A percentile compares a stretch with the other conserved stretches of the same genome.
These are phyloP conservation scores for Linanthus parryae DNA, from an alignment of 148 eudicot genomes.

Conservation along the genomic window DNA sequence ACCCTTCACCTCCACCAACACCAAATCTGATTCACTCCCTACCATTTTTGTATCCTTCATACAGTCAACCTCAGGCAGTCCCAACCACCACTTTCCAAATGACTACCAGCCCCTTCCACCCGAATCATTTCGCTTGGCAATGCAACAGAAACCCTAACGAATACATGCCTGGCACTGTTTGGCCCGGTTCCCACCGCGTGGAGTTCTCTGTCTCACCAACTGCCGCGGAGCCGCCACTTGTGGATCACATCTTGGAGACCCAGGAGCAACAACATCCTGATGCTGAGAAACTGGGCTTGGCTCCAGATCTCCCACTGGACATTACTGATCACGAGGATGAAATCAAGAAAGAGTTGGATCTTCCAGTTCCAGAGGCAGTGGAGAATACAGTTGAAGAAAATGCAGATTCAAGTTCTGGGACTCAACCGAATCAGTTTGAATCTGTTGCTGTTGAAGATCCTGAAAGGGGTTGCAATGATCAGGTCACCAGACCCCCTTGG, in stretches of 20 bases:
- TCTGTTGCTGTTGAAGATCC: conserved; percentile 13
- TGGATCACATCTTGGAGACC: conserved; percentile 39
- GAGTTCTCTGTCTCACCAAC: conserved; percentile 66
- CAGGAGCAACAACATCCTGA: conserved; percentile 28
- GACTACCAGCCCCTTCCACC: conserved; percentile 52
- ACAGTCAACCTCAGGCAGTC: conserved; percentile 59
- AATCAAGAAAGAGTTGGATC: conserved; percentile 37
- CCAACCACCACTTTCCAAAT: conserved; percentile 53
- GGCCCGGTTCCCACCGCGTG: conserved; percentile 69
- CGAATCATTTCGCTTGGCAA: conserved; percentile 77
- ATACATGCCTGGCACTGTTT: conserved; percentile 45
- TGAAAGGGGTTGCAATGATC: conserved; percentile 14
- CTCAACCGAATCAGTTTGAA: conserved; percentile 6
- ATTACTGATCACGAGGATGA: conserved; percentile 33
- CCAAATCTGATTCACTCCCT: conserved; percentile 77
- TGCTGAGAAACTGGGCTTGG: conserved; percentile 31
- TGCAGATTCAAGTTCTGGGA: conserved; percentile 18
- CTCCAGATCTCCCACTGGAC: conserved; percentile 51
- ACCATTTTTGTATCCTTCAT: conserved; percentile 87
- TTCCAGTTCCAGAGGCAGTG: conserved; percentile 35
- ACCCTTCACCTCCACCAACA: conserved; percentile 85
- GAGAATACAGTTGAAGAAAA: conserved; percentile 27
- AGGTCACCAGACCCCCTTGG: conserved; percentile 12
- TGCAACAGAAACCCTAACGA: conserved; percentile 53
- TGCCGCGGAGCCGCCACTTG: conserved; percentile 49